Evolutionary conservation across 2,329 filamentous ascomycete genomes (phyloP), one percentile per base, ranked within the genome.

Genomic region (Cyphellophora attinorum): DNA sequence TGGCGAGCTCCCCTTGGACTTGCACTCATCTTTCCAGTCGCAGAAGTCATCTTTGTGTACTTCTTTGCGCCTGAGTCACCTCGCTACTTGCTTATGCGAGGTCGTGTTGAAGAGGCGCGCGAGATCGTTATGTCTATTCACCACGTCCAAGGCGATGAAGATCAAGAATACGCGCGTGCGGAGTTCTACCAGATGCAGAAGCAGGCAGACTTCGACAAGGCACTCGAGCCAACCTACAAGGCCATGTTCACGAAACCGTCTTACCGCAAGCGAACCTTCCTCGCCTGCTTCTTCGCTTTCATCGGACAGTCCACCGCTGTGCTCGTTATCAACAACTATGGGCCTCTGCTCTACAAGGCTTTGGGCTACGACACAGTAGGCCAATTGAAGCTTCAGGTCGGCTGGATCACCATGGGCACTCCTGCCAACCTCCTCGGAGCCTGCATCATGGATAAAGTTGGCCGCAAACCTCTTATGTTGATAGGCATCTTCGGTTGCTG

Each of bases 231-330:
- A 3, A 25, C 37, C 15, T 45, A 66, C 41, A 55, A 64, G 34
- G 59, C 61, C 37, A 55, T 61, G 35, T 62, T 53, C 33, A 56
- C 60, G 5, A 28, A 19, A 41, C 81, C 78, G 53, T 42, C 70
- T 11, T 74, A 76, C 50, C 63, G 72, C 27, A 64, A 67, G 42
- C 61, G 73, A 19, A 56, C 73, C 14, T 49, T 72, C 32, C 73
- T 77, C 37, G 56, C 67, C 12, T 50, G 73, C 27, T 59, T 61
- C 15, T 57, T 71, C 3, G 71, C 70, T 34, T 55, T 70, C 38
- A 74, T 74, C 55, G 66, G 65, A 4, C 72, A 76, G 41, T 75
- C 68, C 67, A 68, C 61, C 33, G 72, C 71, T 21, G 72, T 72
- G 37, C 55, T 49, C 0, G 39, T 64, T 0, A 49, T 64, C 11